Evolutionary conservation across 352 stramenopile species (phyloP).

Genomic region (Phytophthora capsici): DNA sequence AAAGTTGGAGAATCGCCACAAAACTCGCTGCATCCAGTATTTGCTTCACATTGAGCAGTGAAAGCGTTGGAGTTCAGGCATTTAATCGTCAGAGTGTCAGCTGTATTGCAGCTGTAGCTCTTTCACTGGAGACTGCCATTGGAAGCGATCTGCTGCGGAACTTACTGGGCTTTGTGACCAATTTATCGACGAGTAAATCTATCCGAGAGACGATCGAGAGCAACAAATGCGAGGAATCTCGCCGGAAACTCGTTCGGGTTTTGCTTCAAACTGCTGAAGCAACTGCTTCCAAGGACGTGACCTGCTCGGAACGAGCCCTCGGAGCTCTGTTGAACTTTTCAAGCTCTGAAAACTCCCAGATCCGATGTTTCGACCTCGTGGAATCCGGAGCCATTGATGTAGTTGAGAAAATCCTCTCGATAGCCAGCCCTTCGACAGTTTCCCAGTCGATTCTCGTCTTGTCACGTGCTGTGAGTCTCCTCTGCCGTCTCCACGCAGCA

Average conservation of each 20-base stretch:
- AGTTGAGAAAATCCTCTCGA: slow-evolving; percentile 33
- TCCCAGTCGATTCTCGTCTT: slow-evolving; percentile 37
- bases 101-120: slow-evolving; percentile 22
- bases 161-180: slow-evolving; percentile 61
- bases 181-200: slow-evolving; percentile 52
- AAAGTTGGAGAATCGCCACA: slow-evolving; percentile 11
- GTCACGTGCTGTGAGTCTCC: slow-evolving; percentile 53
- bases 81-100: slow-evolving; percentile 12
- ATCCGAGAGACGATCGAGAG: slow-evolving; percentile 38
- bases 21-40: slow-evolving; percentile 48
- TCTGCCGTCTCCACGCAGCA: slow-evolving; percentile 64
- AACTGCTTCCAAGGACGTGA: background rate
- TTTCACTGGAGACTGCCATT: slow-evolving; percentile 13
- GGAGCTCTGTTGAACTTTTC: slow-evolving; percentile 75
- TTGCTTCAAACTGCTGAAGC: slow-evolving; percentile 22
- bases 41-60: slow-evolving; percentile 62
- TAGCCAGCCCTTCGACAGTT: slow-evolving; percentile 18
- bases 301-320: slow-evolving; percentile 51
- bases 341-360: slow-evolving; percentile 39
- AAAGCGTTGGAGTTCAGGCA: slow-evolving; percentile 35
- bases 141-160: slow-evolving; percentile 31
- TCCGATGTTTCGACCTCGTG: slow-evolving; percentile 44
- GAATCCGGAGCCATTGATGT: slow-evolving; percentile 20
- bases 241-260: slow-evolving; percentile 27
- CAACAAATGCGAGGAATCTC: slow-evolving; percentile 16